Conservation (phyloP, 139 green algal species). For the Deuterostichococcus epilithicus region DNA sequence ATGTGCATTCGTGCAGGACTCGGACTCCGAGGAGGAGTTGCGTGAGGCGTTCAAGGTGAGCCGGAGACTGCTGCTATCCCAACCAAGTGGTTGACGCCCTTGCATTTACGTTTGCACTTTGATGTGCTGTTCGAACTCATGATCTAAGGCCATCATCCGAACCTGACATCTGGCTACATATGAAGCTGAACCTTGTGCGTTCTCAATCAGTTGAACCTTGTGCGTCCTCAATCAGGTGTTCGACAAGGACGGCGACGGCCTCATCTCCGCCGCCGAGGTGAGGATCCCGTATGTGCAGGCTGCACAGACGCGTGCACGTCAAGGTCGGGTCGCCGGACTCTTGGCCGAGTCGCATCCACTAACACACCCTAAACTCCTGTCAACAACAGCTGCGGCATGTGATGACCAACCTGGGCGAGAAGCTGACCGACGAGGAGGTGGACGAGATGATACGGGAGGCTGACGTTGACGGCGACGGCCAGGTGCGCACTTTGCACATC, state of each 20-base stretch:
- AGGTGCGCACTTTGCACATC: slow-evolving; percentile 8
- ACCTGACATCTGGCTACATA: no score
- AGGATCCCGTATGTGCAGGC: neutral
- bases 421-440: slow-evolving; percentile 97
- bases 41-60: slow-evolving; percentile 95
- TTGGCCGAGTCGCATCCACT: no score
- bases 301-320: no score
- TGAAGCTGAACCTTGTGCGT: no score
- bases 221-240: slow-evolving; percentile 57
- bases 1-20: slow-evolving; percentile 54
- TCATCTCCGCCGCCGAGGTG: slow-evolving; percentile 96
- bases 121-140: no score
- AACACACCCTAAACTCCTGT: no score
- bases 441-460: slow-evolving; percentile 94
- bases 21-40: slow-evolving; percentile 96
- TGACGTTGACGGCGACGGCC: slow-evolving; percentile 87
- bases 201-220: no score
- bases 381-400: slow-evolving; percentile 93
- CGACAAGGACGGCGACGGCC: slow-evolving; percentile 99
- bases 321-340: no score
- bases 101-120: no score
- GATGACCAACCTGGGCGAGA: slow-evolving; percentile 98
- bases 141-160: no score
- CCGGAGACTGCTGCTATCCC: no score
- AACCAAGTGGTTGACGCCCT: no score